Base-by-base conservation (phyloP, 2,329 filamentous ascomycete genomes). In the Diaporthe australafricana region DNA sequence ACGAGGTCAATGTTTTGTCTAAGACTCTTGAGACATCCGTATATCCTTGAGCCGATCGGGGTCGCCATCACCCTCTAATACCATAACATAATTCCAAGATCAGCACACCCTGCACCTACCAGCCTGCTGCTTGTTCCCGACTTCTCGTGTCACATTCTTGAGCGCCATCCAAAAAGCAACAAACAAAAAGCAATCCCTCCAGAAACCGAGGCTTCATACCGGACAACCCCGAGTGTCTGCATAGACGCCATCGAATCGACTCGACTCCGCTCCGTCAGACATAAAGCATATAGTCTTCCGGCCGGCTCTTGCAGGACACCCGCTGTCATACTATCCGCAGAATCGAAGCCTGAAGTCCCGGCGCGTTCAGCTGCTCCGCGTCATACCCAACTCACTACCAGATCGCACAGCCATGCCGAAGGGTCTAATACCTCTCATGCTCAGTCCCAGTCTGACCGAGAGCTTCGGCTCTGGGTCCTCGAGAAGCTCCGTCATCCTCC, bases 391-490 rank as follows among this genome's bases (percentile, higher is more conserved):
- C 16, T 11, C 27, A 47, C 38, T 30, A 20, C 30, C 27, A 17
- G 12, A 50, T 65, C 14, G 11, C 35, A 69, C 32, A 72, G 62
- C n/a, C 38, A 73, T 73, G 72, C 42, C 72, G 20, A 72, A 72
- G 53, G 72, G 72, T 62, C 48, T 73, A 16, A 73, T 73, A 52
- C 72, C 72, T 16, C 70, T 73, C 22, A 73, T 73, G 72, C 50
- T 73, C 20, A 73, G 72, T 30, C 56, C 72, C 35, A 55, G 40
- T 35, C 73, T 47, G 73, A 77, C 74, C 5, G 75, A 75, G 48
- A 70, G 72, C 53, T 66, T 70, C 57, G 74, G 75, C 57, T 77
- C 77, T 9, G 84, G 86, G 69, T 87, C 87, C 73, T 84, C 84
- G 69, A 86, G 75, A 42, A 82, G 56, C 52, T 70, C 20, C 52